These are phyloP conservation scores for Bipolaris bicolor DNA, from an alignment of 2,329 filamentous ascomycete species.

Conservation along the genomic window DNA sequence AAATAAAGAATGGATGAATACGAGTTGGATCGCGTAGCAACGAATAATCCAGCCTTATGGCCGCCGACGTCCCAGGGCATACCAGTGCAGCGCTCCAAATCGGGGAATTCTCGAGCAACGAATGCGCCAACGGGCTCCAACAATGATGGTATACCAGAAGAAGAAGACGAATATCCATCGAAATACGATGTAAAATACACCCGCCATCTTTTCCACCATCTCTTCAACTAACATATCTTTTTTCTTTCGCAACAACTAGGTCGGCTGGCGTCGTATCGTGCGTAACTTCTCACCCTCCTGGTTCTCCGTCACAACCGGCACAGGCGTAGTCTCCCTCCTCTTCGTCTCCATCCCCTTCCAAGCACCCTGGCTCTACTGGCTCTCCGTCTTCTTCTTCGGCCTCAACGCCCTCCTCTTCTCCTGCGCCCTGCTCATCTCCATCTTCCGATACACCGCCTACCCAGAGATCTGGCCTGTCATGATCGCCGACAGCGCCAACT, in stretches of 20 bases:
- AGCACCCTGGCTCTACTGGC: conserved; percentile 62
- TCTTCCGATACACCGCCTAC: conserved; percentile 68
- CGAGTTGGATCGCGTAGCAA: conserved; percentile 33
- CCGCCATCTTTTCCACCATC: not conserved
- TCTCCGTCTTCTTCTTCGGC: conserved; percentile 66
- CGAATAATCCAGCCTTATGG: conserved; percentile 39
- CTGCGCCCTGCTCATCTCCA: conserved; percentile 60
- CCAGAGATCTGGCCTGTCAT: conserved; percentile 69
- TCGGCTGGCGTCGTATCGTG: conserved; percentile 46
- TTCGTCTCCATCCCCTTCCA: conserved; percentile 68
- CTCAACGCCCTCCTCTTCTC: conserved; percentile 66
- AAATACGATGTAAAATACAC: conserved; percentile 37
- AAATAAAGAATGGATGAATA: conserved; percentile 30
- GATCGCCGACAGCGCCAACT: conserved; percentile 70
- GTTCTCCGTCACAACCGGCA: conserved; percentile 62
- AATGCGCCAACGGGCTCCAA: conserved; percentile 6
- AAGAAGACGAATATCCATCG: conserved; percentile 12
- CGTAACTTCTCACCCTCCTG: conserved; percentile 48
- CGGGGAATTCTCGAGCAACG: conserved; percentile 14
- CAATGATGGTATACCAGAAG: not conserved
- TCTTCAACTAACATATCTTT: not conserved
- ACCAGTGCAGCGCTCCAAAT: conserved; percentile 22
- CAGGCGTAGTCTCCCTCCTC: conserved; percentile 69
- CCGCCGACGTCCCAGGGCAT: conserved; percentile 27
- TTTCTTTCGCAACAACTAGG: conserved; percentile 12